A percentile compares a stretch with the other conserved stretches of the same genome.
phyloP scores from a whole-genome alignment of 345 rosid genomes.

The Pugionium cornutum region DNA sequence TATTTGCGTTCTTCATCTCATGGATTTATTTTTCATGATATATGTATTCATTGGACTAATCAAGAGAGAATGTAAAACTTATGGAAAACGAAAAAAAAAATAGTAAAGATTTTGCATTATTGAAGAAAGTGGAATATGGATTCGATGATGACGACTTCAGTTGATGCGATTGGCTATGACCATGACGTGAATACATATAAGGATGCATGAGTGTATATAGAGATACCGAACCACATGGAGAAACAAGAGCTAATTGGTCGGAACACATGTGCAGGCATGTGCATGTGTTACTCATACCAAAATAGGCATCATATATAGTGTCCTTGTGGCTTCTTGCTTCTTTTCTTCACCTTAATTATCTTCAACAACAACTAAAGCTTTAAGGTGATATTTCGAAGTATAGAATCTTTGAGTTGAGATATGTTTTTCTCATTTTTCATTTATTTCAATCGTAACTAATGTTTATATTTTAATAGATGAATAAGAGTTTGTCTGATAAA shows the following conservation, averaged over 20 bases:
- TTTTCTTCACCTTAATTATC: slow-evolving; percentile 37
- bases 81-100: background rate
- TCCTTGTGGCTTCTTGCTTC: slow-evolving; percentile 34
- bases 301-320: slow-evolving; percentile 41
- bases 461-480: too few relatives aligned
- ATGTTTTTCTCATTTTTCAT: background rate
- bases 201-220: slow-evolving; percentile 30
- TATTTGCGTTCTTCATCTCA: slow-evolving; percentile 14
- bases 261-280: slow-evolving; percentile 45
- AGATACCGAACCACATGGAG: slow-evolving; percentile 41
- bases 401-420: background rate
- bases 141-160: slow-evolving; percentile 26
- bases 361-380: slow-evolving; percentile 31
- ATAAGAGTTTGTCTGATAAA: too few relatives aligned
- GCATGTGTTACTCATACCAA: slow-evolving; percentile 37
- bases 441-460: too few relatives aligned
- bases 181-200: slow-evolving; percentile 20
- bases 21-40: background rate
- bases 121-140: slow-evolving; percentile 12
- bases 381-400: slow-evolving; percentile 5
- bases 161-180: slow-evolving; percentile 31
- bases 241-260: slow-evolving; percentile 39
- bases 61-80: too few relatives aligned
- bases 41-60: too few relatives aligned
- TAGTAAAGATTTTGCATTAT: slow-evolving; percentile 30